Percentiles rank a stretch among this genome's conserved stretches.
Conservation (phyloP, 495 filamentous ascomycete species). For the Tetracladium marchalianum region DNA sequence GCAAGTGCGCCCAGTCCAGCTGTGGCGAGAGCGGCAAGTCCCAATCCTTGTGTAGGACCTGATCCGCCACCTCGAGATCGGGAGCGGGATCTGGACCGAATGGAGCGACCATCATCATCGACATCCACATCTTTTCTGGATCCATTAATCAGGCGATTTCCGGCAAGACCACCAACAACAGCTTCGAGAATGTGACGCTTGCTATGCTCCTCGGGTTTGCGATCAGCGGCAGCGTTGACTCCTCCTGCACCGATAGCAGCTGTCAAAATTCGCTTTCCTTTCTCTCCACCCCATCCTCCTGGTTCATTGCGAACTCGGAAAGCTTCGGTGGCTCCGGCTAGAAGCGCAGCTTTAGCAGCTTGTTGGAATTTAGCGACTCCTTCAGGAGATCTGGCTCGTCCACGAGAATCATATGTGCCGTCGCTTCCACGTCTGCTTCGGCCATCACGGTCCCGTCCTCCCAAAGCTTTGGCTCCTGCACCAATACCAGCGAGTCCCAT, state of each 20-base stretch:
- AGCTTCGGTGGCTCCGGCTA: constrained; percentile 80
- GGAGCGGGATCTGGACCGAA: constrained; percentile 30
- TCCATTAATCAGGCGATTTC: constrained; percentile 73
- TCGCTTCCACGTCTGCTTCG: constrained; percentile 42
- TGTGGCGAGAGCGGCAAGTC: constrained; percentile 58
- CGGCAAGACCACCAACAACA: constrained; percentile 74
- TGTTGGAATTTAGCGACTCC: constrained; percentile 64
- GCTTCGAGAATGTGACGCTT: constrained; percentile 61
- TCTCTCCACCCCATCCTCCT: constrained; percentile 73
- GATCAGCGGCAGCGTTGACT: constrained; percentile 61
- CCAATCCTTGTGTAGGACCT: constrained; percentile 36
- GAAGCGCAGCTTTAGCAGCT: constrained; percentile 74
- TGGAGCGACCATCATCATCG: constrained; percentile 35
- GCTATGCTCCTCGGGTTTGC: constrained; percentile 62
- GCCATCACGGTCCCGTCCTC: constrained; percentile 16
- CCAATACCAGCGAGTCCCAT: constrained; percentile 59
- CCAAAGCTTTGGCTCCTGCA: constrained; percentile 42
- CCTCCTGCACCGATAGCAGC: constrained; percentile 78
- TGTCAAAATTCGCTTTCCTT: constrained; percentile 79
- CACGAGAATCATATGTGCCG: constrained; percentile 37
- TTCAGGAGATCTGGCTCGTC: constrained; percentile 17
- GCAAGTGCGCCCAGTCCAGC: constrained; percentile 68
- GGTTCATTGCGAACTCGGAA: constrained; percentile 80
- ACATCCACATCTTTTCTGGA: constrained; percentile 51
- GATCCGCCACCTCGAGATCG: constrained; percentile 20